Conservation (phyloP, 2,329 filamentous ascomycete genomes). For the Didymella glomerata region DNA sequence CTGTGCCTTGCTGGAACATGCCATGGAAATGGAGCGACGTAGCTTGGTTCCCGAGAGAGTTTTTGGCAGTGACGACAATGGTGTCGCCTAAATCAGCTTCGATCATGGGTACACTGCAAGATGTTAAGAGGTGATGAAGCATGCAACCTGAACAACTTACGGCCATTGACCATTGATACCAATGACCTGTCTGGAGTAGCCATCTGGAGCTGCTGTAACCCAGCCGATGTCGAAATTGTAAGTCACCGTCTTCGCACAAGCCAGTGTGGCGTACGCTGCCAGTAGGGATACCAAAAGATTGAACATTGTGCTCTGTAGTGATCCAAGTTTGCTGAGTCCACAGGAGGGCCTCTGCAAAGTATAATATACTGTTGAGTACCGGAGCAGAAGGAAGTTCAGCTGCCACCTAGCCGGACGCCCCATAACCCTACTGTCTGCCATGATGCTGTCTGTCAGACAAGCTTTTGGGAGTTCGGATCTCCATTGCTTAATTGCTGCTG, state of each 20-base stretch:
- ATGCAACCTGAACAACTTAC: background rate
- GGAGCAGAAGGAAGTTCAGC: background rate
- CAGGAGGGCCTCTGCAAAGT: background rate
- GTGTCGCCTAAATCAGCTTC: conserved; percentile 76
- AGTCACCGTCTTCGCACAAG: conserved; percentile 50
- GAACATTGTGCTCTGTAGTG: conserved; percentile 19
- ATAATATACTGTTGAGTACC: conserved; percentile 6
- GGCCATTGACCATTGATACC: conserved; percentile 79
- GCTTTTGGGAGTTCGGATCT: background rate
- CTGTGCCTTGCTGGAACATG: conserved; percentile 77
- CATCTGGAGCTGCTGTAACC: conserved; percentile 47
- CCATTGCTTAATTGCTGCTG: conserved; percentile 9
- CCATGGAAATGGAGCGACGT: conserved; percentile 79
- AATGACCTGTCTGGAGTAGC: conserved; percentile 56
- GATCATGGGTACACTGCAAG: conserved; percentile 66
- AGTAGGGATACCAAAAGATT: conserved; percentile 10
- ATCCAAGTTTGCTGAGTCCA: background rate
- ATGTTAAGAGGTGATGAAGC: background rate
- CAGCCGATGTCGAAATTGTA: conserved; percentile 64
- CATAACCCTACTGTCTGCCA: background rate
- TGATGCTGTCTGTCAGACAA: conserved; percentile 9
- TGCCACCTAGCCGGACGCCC: conserved; percentile 4
- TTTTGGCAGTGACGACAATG: conserved; percentile 72
- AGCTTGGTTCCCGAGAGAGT: conserved; percentile 68
- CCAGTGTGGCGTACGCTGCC: conserved; percentile 22